These are phyloP conservation scores for Capsicum chinense DNA, from an alignment of 257 asterid species.

Conservation along the genomic window DNA sequence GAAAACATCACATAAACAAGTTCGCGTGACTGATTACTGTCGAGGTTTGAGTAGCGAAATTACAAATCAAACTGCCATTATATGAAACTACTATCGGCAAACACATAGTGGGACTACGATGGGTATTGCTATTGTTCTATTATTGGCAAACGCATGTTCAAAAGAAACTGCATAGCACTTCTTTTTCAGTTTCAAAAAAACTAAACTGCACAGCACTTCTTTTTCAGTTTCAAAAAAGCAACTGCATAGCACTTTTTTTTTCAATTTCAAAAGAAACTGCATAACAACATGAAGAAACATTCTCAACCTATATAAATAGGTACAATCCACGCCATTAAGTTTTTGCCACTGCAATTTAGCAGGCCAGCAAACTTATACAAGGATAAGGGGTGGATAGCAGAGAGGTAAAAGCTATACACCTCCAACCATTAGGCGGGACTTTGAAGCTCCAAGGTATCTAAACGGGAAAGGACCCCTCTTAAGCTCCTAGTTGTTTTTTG, in stretches of 20 bases:
- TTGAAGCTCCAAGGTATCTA: neutral
- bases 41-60: neutral
- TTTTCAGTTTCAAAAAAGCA: neutral
- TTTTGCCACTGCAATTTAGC: neutral
- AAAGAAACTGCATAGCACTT: neutral
- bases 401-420: neutral
- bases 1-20: slow-evolving; percentile 9
- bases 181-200: neutral
- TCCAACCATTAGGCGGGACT: neutral
- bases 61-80: neutral
- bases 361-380: neutral
- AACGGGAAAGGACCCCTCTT: neutral
- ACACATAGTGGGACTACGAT: neutral
- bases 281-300: neutral
- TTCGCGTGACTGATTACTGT: neutral
- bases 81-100: neutral
- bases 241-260: neutral
- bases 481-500: neutral
- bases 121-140: neutral
- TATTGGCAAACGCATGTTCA: neutral
- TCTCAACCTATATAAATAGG: neutral
- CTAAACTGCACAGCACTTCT: neutral
- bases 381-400: neutral
- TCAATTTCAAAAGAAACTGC: neutral
- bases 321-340: neutral